Conservation (phyloP, 306 rosid species). For the Prunus dulcis region DNA sequence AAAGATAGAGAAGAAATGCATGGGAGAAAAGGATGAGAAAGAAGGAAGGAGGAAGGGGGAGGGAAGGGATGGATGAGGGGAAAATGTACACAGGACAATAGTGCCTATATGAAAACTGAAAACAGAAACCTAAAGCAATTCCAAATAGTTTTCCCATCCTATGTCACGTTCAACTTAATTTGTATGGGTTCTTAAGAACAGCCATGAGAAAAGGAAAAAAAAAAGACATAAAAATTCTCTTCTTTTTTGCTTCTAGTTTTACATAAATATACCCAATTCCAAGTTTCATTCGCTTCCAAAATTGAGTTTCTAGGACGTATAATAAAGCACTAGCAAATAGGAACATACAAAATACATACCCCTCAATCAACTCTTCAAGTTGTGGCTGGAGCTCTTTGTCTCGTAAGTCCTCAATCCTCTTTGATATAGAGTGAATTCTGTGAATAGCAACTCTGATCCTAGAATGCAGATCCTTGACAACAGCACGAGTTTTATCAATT, state of each 20-base stretch:
- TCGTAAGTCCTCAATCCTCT: slow-evolving; percentile 82
- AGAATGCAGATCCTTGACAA: slow-evolving; percentile 88
- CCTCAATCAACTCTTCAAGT: slow-evolving; percentile 87
- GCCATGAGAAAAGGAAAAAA: neutral
- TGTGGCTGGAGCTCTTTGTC: slow-evolving; percentile 98
- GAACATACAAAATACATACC: slow-evolving; percentile 46
- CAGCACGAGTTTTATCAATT: slow-evolving; percentile 79
- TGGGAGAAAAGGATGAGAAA: too few relatives aligned
- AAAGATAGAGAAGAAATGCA: too few relatives aligned
- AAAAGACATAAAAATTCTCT: neutral
- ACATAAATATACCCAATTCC: neutral
- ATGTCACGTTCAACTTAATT: neutral
- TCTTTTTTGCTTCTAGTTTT: neutral
- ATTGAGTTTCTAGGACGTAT: neutral
- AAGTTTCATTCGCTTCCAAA: neutral
- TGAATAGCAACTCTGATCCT: slow-evolving; percentile 81
- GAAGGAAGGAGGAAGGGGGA: too few relatives aligned
- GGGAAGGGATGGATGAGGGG: too few relatives aligned
- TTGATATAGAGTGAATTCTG: slow-evolving; percentile 87
- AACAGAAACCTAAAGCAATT: too few relatives aligned
- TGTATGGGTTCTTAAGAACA: neutral
- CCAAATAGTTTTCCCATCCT: neutral
- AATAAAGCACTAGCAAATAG: neutral
- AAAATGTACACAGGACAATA: too few relatives aligned
- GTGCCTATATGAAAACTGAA: too few relatives aligned